Evolutionary conservation across 2,329 filamentous ascomycete species (phyloP), one percentile per base, ranked within the genome.

Genomic region (Diaporthe sp.): DNA sequence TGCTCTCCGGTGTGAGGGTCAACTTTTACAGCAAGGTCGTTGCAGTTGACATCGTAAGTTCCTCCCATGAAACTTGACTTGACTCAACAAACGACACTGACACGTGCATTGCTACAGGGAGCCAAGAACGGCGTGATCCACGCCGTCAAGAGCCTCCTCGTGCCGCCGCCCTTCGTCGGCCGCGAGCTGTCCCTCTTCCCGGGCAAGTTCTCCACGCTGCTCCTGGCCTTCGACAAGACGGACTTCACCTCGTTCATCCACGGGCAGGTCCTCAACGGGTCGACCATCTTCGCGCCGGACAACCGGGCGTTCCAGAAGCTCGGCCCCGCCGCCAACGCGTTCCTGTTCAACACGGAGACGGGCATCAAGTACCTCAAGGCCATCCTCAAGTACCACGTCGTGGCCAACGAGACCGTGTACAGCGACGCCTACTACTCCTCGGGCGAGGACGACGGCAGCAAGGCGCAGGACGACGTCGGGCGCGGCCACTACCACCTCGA

Each of bases 41-140:
- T 5, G 91, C 89, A 4, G 86, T 91, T 72, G 91, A 98, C 83
- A 90, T 97, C 79, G 92, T 94, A 86, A 77, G 90, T 84, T 34
- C 13, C 6, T 5, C 9, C 8, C 1, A 2, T 0, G 7, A 4
- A 1, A 28, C 9, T 1, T 0, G 0, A n/a, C 5, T 13, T 15
- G 3, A 7, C 8, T 12, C 2, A 8, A 17, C 4, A 15, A 10
- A 4, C 34, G 15, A 20, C 1, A n/a, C 57, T 75, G 22, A 70
- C 63, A 72, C 49, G 22, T 44, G 25, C 57, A 1, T 34, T 20
- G 22, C 3, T 7, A 73, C 60, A 93, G 92, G 88, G 90, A 81
- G 93, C 92, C 55, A 92, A 90, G 77, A 98, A 98, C 81, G 95
- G 96, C 57, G 88, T 97, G 53, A 91, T 97, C 78, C 95, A 98